phyloP scores from a whole-genome alignment of 2,329 filamentous ascomycete species.

The Arthrinium phaeospermum region DNA sequence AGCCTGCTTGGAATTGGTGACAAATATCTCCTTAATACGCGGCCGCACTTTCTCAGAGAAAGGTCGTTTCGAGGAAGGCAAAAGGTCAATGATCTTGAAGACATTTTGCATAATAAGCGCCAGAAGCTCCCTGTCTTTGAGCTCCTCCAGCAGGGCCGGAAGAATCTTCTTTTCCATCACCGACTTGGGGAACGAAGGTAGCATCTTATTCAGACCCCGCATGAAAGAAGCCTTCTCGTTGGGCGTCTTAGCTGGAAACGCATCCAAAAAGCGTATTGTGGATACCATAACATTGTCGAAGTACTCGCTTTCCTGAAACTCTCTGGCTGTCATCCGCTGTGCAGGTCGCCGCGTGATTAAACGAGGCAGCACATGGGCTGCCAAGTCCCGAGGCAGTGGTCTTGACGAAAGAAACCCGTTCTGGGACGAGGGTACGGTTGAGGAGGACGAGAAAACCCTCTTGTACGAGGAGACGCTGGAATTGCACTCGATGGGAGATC shows the following conservation, averaged over 20 bases:
- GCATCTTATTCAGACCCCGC: constrained; percentile 82
- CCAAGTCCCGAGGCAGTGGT: constrained; percentile 79
- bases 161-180: constrained; percentile 95
- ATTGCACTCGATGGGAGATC: constrained; percentile 82
- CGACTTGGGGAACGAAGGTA: constrained; percentile 90
- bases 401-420: constrained; percentile 88
- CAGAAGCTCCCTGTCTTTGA: constrained; percentile 88
- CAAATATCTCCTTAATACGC: constrained; percentile 81
- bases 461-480: constrained; percentile 85
- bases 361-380: constrained; percentile 76
- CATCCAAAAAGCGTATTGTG: constrained; percentile 92
- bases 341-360: constrained; percentile 88
- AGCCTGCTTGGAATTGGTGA: constrained; percentile 62
- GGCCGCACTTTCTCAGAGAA: constrained; percentile 91
- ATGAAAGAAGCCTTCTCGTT: constrained; percentile 92
- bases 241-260: constrained; percentile 87
- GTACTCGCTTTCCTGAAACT: constrained; percentile 94
- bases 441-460: constrained; percentile 78
- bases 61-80: constrained; percentile 77
- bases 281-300: constrained; percentile 98
- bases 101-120: constrained; percentile 88
- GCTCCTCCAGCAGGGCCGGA: constrained; percentile 86
- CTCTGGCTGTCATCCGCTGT: constrained; percentile 83
- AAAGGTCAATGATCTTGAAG: constrained; percentile 83
- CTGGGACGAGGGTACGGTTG: constrained; percentile 74